Conservation (phyloP, 371 early-diverging fungal genomes). For the Rhizomucor pusillus region DNA sequence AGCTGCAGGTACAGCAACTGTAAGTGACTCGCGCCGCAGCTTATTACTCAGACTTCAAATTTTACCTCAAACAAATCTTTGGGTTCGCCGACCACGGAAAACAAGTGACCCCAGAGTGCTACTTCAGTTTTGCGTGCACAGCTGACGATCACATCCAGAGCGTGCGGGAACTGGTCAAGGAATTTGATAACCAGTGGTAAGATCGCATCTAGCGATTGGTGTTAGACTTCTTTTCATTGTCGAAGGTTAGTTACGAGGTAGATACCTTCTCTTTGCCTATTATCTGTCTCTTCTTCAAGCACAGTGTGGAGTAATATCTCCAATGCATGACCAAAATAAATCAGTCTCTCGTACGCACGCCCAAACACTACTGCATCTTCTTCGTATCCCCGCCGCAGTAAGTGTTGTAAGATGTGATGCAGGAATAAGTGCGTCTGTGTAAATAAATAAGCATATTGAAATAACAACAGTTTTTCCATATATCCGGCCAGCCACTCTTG, state of each 20-base stretch:
- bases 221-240: background rate
- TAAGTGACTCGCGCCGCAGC: background rate
- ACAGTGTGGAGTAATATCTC: slow-evolving; percentile 84
- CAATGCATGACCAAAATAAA: slow-evolving; percentile 82
- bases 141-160: slow-evolving; percentile 80
- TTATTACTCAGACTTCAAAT: background rate
- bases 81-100: slow-evolving; percentile 77
- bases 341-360: slow-evolving; percentile 59
- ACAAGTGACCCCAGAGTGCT: slow-evolving; percentile 85
- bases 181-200: slow-evolving; percentile 71
- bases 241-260: background rate
- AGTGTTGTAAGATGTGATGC: slow-evolving; percentile 65
- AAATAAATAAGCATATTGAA: too few species aligned
- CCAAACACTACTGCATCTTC: slow-evolving; percentile 68
- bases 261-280: slow-evolving; percentile 9
- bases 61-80: slow-evolving; percentile 74
- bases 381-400: slow-evolving; percentile 51
- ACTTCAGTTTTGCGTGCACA: slow-evolving; percentile 92
- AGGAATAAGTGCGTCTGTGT: slow-evolving; percentile 78
- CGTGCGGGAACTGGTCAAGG: slow-evolving; percentile 70
- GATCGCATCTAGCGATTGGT: slow-evolving; percentile 44
- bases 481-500: background rate
- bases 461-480: too few species aligned
- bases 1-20: slow-evolving; percentile 37
- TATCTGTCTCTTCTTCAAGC: slow-evolving; percentile 73